Evolutionary conservation across 2,329 filamentous ascomycete species (phyloP), one percentile per base, ranked within the genome.

Genomic region (Aureobasidium zeae): DNA sequence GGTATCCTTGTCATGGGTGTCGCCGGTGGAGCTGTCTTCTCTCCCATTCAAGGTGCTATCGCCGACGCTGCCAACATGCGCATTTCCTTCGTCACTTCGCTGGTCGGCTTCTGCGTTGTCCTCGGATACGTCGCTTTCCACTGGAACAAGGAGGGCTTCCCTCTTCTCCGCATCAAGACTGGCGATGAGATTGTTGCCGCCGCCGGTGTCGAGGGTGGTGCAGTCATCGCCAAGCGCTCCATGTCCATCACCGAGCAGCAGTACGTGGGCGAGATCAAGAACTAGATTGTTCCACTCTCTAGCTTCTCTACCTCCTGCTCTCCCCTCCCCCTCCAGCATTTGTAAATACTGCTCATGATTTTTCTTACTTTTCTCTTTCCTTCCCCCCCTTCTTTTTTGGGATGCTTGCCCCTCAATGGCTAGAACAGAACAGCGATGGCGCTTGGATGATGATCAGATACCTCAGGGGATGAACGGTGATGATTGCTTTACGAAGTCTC

Each of bases 61-160:
- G 65, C 64, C 29, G 63, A 66, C 48, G 51, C 60, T 5, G 60
- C 54, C 31, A 55, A 51, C 43, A 68, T 63, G 19, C 52, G 63
- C 4, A 64, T 66, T 53, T 67, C 63, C 11, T 69, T 68, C 53
- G 44, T 69, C 17, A 65, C 68, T 1, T 66, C 67, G 4, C 55
- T 68, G 11, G 57, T 65, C 41, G 66, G 65, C 16, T 69, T 69
- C 53, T 45, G 63, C 24, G 61, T 63, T 32, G 67, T 62, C 12
- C 53, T 63, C 16, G 53, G 37, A n/a, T 63, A 61, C 52, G 57
- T 55, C 29, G 47, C 46, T 16, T 54, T 50, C 49, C 56, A 59
- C 54, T 63, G 60, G 60, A 48, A 47, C 39, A 39, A 50, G 42
- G 55, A 59, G 34, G 58, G 58, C 47, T 52, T 58, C 44, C 52